Percentiles rank a stretch among this genome's conserved stretches.
These are phyloP conservation scores for Ormosia emarginata DNA, from an alignment of 306 rosid genomes.

Conservation along the genomic window DNA sequence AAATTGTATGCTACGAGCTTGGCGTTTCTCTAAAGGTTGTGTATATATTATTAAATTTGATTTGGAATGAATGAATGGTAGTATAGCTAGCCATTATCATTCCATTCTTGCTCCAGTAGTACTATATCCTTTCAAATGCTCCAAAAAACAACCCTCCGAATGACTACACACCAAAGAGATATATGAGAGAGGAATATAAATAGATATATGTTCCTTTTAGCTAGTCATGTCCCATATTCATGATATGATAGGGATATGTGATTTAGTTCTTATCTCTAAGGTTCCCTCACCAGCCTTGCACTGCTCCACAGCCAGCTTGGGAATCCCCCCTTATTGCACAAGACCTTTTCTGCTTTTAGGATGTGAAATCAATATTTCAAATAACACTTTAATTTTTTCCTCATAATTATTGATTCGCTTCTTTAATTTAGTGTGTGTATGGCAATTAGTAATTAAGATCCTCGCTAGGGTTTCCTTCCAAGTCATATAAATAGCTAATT, in stretches of 20 bases:
- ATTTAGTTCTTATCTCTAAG: constrained; percentile 32
- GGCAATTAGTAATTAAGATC: neutral
- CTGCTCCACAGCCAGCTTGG: constrained; percentile 65
- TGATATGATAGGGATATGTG: constrained; percentile 38
- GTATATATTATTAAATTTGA: constrained; percentile 23
- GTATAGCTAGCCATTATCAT: constrained; percentile 25
- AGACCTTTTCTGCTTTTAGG: constrained; percentile 39
- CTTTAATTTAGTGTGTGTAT: neutral
- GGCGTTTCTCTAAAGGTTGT: constrained; percentile 42
- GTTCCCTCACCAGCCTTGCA: constrained; percentile 58
- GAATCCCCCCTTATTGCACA: constrained; percentile 14
- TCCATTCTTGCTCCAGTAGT: constrained; percentile 17
- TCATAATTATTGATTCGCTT: neutral
- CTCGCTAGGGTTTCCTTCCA: neutral
- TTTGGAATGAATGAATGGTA: constrained; percentile 29
- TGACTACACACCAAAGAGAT: constrained; percentile 13
- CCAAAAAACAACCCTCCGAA: constrained; percentile 29
- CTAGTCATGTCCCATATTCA: constrained; percentile 41
- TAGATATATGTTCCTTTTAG: constrained; percentile 9
- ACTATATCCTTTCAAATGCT: constrained; percentile 28
- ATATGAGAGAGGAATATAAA: neutral
- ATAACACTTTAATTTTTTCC: neutral
- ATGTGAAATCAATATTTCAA: constrained; percentile 11
- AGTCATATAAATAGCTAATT: neutral
- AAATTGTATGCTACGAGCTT: constrained; percentile 45